Evolutionary conservation across 768 basidiomycete species (phyloP).

Genomic region (Suillus decipiens): DNA sequence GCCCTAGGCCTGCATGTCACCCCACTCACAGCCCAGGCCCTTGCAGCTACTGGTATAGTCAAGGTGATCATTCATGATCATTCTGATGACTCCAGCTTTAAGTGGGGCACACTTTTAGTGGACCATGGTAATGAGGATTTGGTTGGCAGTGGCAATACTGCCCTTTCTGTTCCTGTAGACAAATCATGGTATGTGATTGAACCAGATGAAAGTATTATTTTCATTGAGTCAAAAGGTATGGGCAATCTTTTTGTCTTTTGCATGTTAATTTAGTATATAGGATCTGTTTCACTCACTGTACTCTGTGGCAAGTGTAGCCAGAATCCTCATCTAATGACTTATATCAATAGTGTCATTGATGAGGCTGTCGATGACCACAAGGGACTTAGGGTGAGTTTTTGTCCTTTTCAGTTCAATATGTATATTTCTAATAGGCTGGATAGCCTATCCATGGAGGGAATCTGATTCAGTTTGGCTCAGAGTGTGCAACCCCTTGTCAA

Average conservation of each 20-base stretch:
- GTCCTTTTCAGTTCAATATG: neutral
- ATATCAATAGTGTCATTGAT: neutral
- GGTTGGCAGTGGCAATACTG: no score
- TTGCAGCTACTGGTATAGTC: no score
- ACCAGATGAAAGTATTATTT: neutral
- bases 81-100: no score
- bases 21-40: no score
- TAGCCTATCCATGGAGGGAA: slow-evolving; percentile 1
- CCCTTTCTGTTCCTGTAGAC: neutral
- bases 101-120: no score
- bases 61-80: no score
- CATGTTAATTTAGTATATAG: neutral
- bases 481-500: no score
- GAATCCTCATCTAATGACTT: neutral
- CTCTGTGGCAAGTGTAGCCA: neutral
- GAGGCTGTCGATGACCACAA: neutral
- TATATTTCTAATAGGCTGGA: neutral
- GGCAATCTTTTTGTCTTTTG: neutral
- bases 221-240: neutral
- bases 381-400: neutral
- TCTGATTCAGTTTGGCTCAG: neutral
- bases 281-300: neutral
- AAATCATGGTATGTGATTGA: neutral
- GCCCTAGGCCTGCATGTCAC: no score
- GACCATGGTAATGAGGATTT: no score